Conservation (phyloP, 208 protist genomes). For the Novymonas esmeraldas region DNA sequence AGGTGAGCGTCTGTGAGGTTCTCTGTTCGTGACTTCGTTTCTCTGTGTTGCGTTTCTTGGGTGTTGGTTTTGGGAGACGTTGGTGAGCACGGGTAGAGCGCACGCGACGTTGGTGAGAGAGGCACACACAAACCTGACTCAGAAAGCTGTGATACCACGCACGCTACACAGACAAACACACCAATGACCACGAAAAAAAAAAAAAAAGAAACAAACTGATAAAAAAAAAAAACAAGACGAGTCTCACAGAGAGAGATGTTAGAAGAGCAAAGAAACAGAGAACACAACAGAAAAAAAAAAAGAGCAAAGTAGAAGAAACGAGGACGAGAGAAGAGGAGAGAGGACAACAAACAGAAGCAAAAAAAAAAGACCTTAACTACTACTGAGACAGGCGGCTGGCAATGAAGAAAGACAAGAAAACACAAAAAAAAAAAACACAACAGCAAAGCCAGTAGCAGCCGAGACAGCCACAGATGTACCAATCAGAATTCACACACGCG, state of each 20-base stretch:
- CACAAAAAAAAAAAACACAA: not conserved
- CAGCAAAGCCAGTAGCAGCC: too few relatives aligned
- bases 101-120: too few relatives aligned
- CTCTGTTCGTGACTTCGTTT: too few relatives aligned
- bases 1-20: too few relatives aligned
- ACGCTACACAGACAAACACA: not conserved
- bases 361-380: not conserved
- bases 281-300: not conserved
- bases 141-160: not conserved
- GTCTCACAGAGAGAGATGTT: not conserved
- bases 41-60: too few relatives aligned
- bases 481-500: too few relatives aligned
- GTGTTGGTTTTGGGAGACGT: too few relatives aligned
- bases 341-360: not conserved
- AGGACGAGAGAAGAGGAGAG: not conserved
- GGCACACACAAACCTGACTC: too few relatives aligned
- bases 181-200: constrained; percentile 6
- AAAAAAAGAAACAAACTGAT: not conserved
- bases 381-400: not conserved
- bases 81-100: too few relatives aligned
- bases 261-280: not conserved
- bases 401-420: not conserved
- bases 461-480: too few relatives aligned
- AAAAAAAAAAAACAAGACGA: not conserved
- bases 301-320: not conserved